Evolutionary conservation across 305 asterid genomes (phyloP), one percentile per base, ranked within the genome.

Genomic region (Solanum hybrid): DNA sequence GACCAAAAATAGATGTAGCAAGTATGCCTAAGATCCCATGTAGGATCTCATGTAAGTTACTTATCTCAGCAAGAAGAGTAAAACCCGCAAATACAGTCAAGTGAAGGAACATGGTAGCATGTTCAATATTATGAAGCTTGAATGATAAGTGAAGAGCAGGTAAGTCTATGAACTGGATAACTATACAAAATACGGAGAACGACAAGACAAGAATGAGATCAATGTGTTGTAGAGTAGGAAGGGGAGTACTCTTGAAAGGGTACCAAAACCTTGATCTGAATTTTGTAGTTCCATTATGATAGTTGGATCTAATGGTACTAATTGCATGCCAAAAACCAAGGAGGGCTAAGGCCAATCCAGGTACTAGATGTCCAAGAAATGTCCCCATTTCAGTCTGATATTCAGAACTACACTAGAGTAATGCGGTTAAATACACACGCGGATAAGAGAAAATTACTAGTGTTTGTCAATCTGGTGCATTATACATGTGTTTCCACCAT

Each of bases 401-500:
- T 71, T 86, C 40, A 83, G 37, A 87, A 90, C 74, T 88, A 46
- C 24, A 31, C 33, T 34, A 90, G 86, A 88, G 89, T 90, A 77
- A 64, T 86, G 46, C 46, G 83, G 91, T 94, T 94, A 77, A 91
- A 92, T 94, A 91, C 85, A 35, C 13, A 28, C 6, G 35, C 69
- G 3, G 29, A 42, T 28, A 29, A 35, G 2, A 83, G 73, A 18
- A 83, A 83, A 83, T 9, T 16, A 46, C 74, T 20, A 9, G 18
- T 83, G 7, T 8, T 83, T 20, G 39, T 29, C 39, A 57, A 20
- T 89, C 74, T 90, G 95, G 98, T 95, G 98, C 95, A 92, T 93
- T 94, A 84, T 95, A 96, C 94, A 92, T 94, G 95, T 94, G 94
- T 91, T 94, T 93, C 98, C 98, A 96, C 95, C 92, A 93, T 90